Evolutionary conservation across 208 protist species (phyloP).

Genomic region (Trypanosoma cruzi): DNA sequence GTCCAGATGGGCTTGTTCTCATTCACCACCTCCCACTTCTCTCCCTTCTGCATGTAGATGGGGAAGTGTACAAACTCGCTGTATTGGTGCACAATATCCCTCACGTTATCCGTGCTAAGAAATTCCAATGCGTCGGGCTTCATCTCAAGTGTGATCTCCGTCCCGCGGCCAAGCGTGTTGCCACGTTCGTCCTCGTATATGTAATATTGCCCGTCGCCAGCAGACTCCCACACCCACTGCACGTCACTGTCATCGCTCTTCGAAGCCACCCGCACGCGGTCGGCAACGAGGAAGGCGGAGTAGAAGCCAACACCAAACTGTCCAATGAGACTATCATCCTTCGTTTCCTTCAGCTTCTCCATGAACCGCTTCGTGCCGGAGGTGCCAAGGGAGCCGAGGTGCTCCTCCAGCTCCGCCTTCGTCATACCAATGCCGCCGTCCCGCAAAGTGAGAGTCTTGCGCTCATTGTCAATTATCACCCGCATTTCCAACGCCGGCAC

Average conservation of each 20-base stretch:
- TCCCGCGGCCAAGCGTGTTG: slow-evolving; percentile 97
- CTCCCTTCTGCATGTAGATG: slow-evolving; percentile 94
- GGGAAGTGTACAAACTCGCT: slow-evolving; percentile 99
- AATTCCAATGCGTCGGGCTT: slow-evolving; percentile 98
- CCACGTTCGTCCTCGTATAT: slow-evolving; percentile 95
- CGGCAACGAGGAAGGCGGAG: slow-evolving; percentile 99
- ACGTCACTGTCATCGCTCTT: slow-evolving; percentile 92
- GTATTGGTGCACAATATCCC: slow-evolving; percentile 97
- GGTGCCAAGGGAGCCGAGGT: slow-evolving; percentile 99
- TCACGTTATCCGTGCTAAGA: slow-evolving; percentile 92
- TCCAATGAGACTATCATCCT: slow-evolving; percentile 98
- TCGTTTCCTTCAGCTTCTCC: slow-evolving; percentile 70
- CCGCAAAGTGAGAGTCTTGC: slow-evolving; percentile 94
- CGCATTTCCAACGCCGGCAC: slow-evolving; percentile 91
- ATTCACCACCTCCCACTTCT: slow-evolving; percentile 96
- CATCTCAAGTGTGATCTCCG: slow-evolving; percentile 96
- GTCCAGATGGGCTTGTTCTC: slow-evolving; percentile 99
- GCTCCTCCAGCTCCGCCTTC: slow-evolving; percentile 97
- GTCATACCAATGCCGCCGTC: slow-evolving; percentile 99
- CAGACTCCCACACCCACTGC: slow-evolving; percentile 99
- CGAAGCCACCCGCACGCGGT: slow-evolving; percentile 96
- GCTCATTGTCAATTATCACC: slow-evolving; percentile 86
- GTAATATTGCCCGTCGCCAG: slow-evolving; percentile 94
- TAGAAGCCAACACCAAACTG: slow-evolving; percentile 99
- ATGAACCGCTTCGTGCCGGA: slow-evolving; percentile 99